Percentiles rank a stretch among this genome's conserved stretches.
phyloP scores from a whole-genome alignment of 1,284 basidiomycete genomes.

The Sanguinoderma infundibulare region DNA sequence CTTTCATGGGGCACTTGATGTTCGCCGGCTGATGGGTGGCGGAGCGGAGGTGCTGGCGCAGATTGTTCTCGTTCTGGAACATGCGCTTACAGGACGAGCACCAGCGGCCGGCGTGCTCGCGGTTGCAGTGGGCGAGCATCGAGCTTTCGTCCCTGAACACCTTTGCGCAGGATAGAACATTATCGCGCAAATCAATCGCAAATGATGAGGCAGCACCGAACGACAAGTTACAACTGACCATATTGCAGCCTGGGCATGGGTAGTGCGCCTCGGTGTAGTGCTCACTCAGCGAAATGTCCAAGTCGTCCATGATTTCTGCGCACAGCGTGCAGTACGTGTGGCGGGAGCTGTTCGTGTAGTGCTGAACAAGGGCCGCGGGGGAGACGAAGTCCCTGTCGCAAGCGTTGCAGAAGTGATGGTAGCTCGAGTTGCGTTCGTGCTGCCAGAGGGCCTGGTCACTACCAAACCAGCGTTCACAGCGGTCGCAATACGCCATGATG shows the following conservation, averaged over 20 bases:
- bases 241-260: slow-evolving; percentile 19
- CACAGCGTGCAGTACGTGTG: slow-evolving; percentile 35
- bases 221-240: slow-evolving; percentile 7
- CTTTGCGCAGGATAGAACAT: not conserved
- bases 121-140: slow-evolving; percentile 30
- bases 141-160: slow-evolving; percentile 1
- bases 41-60: slow-evolving; percentile 33
- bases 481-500: slow-evolving; percentile 22
- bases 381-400: slow-evolving; percentile 34
- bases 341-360: slow-evolving; percentile 27
- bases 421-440: slow-evolving; percentile 33
- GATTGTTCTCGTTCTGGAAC: slow-evolving; percentile 32
- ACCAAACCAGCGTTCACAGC: slow-evolving; percentile 18
- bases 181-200: no score
- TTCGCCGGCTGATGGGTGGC: slow-evolving; percentile 5
- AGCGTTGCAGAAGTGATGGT: slow-evolving; percentile 40
- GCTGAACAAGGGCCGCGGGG: slow-evolving; percentile 19
- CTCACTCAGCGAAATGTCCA: slow-evolving; percentile 14
- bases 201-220: no score
- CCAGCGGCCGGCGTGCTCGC: slow-evolving; percentile 29
- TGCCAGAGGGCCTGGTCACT: slow-evolving; percentile 26
- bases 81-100: slow-evolving; percentile 32
- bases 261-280: slow-evolving; percentile 23
- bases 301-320: slow-evolving; percentile 26
- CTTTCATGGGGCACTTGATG: slow-evolving; percentile 22